These are phyloP conservation scores for Mycena metata DNA, from an alignment of 768 basidiomycete species.

Conservation along the genomic window DNA sequence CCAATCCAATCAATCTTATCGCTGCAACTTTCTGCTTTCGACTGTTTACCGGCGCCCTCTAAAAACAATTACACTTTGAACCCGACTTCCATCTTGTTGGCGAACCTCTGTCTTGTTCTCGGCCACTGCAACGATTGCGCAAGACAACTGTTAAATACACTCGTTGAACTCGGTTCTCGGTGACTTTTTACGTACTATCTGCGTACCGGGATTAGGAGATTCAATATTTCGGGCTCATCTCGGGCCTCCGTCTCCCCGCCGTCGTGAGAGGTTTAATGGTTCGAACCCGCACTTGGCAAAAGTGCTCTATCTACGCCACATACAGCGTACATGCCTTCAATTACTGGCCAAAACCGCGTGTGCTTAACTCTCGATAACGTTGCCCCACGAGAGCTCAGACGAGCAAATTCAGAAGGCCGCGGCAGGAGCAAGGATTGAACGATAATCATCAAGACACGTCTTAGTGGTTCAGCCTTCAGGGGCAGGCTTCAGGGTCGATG, in stretches of 20 bases:
- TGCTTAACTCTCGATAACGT: neutral
- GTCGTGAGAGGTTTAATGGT: neutral
- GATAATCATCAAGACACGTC: too few species aligned
- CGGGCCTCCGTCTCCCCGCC: conserved; percentile 1
- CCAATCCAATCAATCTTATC: too few species aligned
- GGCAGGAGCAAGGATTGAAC: neutral
- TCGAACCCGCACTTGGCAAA: neutral
- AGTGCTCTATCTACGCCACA: neutral
- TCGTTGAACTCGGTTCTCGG: too few species aligned
- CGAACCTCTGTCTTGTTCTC: neutral
- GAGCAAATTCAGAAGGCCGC: neutral
- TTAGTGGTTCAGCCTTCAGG: too few species aligned
- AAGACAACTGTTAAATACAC: too few species aligned
- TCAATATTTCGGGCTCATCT: neutral
- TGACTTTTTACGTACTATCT: neutral
- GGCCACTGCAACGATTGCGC: too few species aligned
- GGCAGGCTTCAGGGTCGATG: neutral
- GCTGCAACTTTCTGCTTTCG: too few species aligned
- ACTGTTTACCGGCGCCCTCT: neutral
- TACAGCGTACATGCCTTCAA: too few species aligned
- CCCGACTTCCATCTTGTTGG: neutral
- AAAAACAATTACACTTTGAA: too few species aligned
- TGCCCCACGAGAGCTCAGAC: neutral
- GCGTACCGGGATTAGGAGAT: neutral
- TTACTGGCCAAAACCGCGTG: neutral